A percentile compares a stretch with the other conserved stretches of the same genome.
Evolutionary conservation across 2,329 filamentous ascomycete species (phyloP).

Genomic region (Aspergillus arachidicola): DNA sequence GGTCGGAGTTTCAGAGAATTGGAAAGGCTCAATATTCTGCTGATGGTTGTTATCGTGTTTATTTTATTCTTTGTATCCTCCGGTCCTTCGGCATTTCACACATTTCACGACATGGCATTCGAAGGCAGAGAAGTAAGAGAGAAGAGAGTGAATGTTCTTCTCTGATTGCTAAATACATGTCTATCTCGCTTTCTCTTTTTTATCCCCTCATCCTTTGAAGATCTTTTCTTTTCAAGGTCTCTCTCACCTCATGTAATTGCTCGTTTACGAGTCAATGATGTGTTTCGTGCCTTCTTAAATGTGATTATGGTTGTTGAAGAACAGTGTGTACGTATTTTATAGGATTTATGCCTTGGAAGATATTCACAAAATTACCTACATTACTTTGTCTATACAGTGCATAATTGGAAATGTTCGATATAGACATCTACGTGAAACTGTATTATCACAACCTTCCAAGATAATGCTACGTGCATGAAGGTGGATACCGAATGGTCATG

Average conservation of each 20-base stretch:
- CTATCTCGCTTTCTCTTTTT: slow-evolving; percentile 1
- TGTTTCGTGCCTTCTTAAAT: not conserved
- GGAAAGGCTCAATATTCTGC: not conserved
- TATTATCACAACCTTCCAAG: not conserved
- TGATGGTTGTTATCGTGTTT: slow-evolving; percentile 5
- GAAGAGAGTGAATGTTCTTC: slow-evolving; percentile 1
- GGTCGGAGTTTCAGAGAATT: slow-evolving; percentile 4
- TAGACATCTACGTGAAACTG: not conserved
- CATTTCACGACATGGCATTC: not conserved
- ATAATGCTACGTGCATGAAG: not conserved
- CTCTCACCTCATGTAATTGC: not conserved
- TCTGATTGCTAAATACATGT: not conserved
- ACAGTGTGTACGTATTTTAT: not conserved
- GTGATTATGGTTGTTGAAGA: not conserved
- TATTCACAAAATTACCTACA: not conserved
- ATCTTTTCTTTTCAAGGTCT: slow-evolving; percentile 3
- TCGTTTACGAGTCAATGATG: slow-evolving; percentile 16
- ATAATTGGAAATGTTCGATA: not conserved
- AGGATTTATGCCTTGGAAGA: not conserved
- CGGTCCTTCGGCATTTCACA: not conserved
- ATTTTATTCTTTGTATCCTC: slow-evolving; percentile 11
- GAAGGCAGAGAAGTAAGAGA: not conserved
- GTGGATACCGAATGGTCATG: not conserved
- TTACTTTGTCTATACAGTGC: not conserved
- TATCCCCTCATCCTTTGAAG: slow-evolving; percentile 1